Evolutionary conservation across 345 rosid species (phyloP).

Genomic region (Eucalyptus rudis): DNA sequence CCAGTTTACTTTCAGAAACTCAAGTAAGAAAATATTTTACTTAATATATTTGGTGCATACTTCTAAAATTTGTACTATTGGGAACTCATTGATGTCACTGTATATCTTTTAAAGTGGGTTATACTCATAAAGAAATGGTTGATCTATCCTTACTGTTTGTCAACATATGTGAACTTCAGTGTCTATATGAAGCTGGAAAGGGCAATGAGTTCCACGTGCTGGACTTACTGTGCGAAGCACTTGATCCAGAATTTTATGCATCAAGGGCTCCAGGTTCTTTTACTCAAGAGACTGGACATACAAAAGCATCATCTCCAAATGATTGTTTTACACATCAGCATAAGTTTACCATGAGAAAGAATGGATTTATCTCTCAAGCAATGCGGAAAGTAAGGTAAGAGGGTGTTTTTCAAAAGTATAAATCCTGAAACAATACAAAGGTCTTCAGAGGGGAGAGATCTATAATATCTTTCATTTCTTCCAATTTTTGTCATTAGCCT

Average conservation of each 20-base stretch:
- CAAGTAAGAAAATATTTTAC: not conserved
- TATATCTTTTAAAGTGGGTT: not conserved
- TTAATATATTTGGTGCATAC: not conserved
- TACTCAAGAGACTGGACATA: not conserved
- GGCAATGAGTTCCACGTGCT: slow-evolving; percentile 41
- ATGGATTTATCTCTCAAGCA: slow-evolving; percentile 27
- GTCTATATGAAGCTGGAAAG: slow-evolving; percentile 67
- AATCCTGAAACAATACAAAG: not conserved
- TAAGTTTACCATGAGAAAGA: slow-evolving; percentile 3
- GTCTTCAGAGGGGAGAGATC: not conserved
- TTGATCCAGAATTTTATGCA: slow-evolving; percentile 50
- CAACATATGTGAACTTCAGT: slow-evolving; percentile 26
- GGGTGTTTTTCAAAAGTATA: not conserved
- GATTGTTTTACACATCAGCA: not conserved
- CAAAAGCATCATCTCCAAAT: slow-evolving; percentile 6
- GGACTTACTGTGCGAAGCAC: slow-evolving; percentile 78
- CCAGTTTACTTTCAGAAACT: not conserved
- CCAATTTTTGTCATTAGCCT: not conserved
- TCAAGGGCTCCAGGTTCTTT: slow-evolving; percentile 6
- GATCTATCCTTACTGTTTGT: not conserved
- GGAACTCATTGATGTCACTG: not conserved
- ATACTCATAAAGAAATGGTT: not conserved
- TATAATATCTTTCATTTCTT: not conserved
- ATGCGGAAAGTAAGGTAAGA: slow-evolving; percentile 61
- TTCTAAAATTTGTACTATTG: not conserved